Evolutionary conservation across 257 asterid species (phyloP).

Genomic region (Solanum bulbocastanum): DNA sequence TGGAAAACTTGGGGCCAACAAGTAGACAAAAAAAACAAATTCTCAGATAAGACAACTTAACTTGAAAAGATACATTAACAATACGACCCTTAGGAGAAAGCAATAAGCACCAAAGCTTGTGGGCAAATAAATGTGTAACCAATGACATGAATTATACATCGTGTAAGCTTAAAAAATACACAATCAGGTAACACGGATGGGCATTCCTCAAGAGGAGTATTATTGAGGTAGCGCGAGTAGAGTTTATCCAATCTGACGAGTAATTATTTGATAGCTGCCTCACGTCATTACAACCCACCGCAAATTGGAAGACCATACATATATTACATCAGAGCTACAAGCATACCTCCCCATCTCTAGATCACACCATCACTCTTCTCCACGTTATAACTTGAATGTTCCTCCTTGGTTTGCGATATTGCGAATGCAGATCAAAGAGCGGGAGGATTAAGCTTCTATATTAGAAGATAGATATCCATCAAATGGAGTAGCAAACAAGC

Average conservation of each 20-base stretch:
- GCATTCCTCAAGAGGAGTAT: not conserved
- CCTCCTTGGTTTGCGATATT: not conserved
- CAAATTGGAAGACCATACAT: not conserved
- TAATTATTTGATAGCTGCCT: not conserved
- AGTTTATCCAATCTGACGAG: not conserved
- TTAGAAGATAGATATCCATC: not conserved
- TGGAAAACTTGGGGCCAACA: not conserved
- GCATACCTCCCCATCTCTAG: not conserved
- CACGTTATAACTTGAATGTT: not conserved
- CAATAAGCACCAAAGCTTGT: not conserved
- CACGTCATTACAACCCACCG: not conserved
- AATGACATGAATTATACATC: not conserved
- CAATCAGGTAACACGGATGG: not conserved
- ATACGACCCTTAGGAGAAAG: not conserved
- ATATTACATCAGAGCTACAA: not conserved
- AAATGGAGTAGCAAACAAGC: not conserved
- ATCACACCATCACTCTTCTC: not conserved
- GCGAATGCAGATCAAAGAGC: not conserved
- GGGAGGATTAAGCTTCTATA: not conserved
- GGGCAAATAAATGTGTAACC: not conserved
- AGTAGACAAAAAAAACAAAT: not conserved
- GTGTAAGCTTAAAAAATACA: not conserved
- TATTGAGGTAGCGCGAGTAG: not conserved
- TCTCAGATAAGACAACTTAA: not conserved
- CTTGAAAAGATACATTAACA: not conserved